Evolutionary conservation across 2,329 filamentous ascomycete genomes (phyloP), one percentile per base, ranked within the genome.

Genomic region (Volutella citrinella): DNA sequence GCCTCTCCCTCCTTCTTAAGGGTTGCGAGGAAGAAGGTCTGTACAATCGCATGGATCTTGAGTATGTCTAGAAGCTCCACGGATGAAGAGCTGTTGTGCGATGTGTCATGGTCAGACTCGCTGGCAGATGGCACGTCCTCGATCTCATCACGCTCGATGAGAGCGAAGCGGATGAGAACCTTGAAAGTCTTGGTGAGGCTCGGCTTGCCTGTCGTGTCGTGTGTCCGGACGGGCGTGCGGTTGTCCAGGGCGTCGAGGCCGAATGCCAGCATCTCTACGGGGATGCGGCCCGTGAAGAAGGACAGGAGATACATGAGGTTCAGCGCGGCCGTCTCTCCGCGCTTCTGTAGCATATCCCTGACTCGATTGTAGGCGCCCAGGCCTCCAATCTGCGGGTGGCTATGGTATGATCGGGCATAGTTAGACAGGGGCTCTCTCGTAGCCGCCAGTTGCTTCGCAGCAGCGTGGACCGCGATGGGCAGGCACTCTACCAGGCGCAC

Each of bases 111-210:
- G 4, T 34, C 47, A 10, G 35, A 32, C 6, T n/a, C 15, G 18
- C 35, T 43, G 6, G 29, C 31, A 4, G 46, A 48, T 14, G 48
- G 36, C 9, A 36, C 34, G 12, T 52, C 46, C 9, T 51, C 49
- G n/a, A 48, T 38, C 35, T 52, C 48, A 13, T 49, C 49, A 15
- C 49, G 49, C 22, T 51, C 48, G 11, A 52, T 46, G 13, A 52
- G 44, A 18, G 48, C 49, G 28, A 51, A 52, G 5, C 42, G 43
- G 17, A 52, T 52, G 15, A 52, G 48, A 7, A 52, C 37, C 5
- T 40, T 44, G 14, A 52, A 52, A 3, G 49, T 52, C 29, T 49
- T 51, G 33, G 49, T 52, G 6, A 52, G 46, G 22, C 49, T 52
- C 19, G 31, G 27, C 29, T 46, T 46, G 7, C 49, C 49, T 27